Evolutionary conservation across 805 yeast genomes (phyloP).

Genomic region (Henningerozyma blattae): DNA sequence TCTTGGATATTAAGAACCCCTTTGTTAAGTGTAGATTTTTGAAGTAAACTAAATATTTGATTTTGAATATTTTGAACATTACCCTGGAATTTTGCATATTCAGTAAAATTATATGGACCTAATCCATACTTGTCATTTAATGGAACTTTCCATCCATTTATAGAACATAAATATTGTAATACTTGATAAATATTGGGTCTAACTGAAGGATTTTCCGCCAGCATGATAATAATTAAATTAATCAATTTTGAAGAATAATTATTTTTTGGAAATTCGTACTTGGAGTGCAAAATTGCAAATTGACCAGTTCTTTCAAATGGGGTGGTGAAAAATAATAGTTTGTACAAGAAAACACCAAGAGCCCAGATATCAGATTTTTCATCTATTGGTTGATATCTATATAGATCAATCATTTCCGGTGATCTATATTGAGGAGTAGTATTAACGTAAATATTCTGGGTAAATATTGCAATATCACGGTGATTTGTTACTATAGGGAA

Average conservation of each 20-base stretch:
- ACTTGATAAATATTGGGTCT: constrained; percentile 88
- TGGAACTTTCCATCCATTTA: constrained; percentile 45
- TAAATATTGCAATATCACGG: constrained; percentile 56
- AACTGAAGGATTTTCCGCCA: constrained; percentile 70
- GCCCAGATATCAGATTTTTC: constrained; percentile 97
- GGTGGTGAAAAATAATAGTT: constrained; percentile 84
- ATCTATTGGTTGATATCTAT: constrained; percentile 73
- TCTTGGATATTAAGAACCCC: constrained; percentile 7
- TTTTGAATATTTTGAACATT: constrained; percentile 21
- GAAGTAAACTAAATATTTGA: constrained; percentile 19
- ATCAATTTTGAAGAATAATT: constrained; percentile 59
- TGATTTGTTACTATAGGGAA: constrained; percentile 63
- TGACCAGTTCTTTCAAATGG: constrained; percentile 85
- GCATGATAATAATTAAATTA: constrained; percentile 64
- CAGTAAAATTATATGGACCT: constrained; percentile 47
- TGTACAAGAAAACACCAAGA: constrained; percentile 79
- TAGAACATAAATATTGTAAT: constrained; percentile 45
- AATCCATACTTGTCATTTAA: constrained; percentile 30
- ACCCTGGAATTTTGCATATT: constrained; percentile 40
- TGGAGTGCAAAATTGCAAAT: constrained; percentile 76
- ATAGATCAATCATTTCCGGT: constrained; percentile 92
- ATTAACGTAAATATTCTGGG: constrained; percentile 77
- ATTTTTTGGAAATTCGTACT: constrained; percentile 72
- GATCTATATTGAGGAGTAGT: constrained; percentile 94
- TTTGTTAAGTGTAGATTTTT: constrained; percentile 9